These are phyloP conservation scores for Chimonanthus praecox DNA, from an alignment of 164 flowering plant genomes.

Conservation along the genomic window DNA sequence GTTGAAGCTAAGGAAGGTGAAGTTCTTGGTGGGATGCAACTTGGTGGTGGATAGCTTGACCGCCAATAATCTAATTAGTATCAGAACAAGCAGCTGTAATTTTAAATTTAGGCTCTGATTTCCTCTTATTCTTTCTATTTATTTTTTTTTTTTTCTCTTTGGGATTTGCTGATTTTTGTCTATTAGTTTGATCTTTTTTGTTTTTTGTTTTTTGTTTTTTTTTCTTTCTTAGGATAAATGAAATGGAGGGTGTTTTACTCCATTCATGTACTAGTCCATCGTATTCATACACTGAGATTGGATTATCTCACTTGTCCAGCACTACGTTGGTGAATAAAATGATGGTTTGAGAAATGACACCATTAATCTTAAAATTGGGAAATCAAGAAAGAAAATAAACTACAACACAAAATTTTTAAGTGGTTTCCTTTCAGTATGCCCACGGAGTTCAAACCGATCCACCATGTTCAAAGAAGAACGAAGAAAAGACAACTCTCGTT, in stretches of 20 bases:
- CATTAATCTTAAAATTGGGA: too few species aligned
- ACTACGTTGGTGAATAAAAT: neutral
- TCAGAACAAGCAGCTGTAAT: slow-evolving; percentile 54
- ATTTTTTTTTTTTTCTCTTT: neutral
- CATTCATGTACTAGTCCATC: neutral
- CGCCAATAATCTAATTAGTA: slow-evolving; percentile 31
- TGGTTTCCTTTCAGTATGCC: too few species aligned
- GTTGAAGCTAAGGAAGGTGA: slow-evolving; percentile 63
- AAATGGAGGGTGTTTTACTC: neutral
- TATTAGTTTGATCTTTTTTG: neutral
- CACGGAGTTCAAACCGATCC: too few species aligned
- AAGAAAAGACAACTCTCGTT: too few species aligned
- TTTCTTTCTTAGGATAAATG: neutral
- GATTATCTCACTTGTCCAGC: neutral
- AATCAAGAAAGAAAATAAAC: too few species aligned
- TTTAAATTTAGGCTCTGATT: slow-evolving; percentile 47
- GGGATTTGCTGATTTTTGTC: neutral
- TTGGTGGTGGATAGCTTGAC: slow-evolving; percentile 47
- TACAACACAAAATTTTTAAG: too few species aligned
- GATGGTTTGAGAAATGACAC: neutral
- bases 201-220: neutral
- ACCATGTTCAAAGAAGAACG: too few species aligned
- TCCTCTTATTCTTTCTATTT: neutral
- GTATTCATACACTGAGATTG: neutral
- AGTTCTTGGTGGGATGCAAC: slow-evolving; percentile 51